Conservation (phyloP, 2,329 filamentous ascomycete species). For the Sporothrix curviconia region DNA sequence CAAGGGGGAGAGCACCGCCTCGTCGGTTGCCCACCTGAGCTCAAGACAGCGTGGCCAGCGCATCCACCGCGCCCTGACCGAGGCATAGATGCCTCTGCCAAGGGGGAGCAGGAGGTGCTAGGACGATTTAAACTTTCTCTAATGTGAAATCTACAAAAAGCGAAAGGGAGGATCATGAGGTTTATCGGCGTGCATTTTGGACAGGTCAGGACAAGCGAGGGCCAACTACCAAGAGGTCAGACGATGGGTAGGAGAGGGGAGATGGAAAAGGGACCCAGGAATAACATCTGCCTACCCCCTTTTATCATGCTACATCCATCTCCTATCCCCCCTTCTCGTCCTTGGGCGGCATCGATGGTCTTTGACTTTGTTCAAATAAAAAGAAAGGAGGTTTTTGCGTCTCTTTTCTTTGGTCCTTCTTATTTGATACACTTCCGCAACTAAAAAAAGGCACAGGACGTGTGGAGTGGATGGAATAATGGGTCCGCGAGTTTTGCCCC, state of each 20-base stretch:
- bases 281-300: no score
- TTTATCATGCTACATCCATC: no score
- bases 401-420: conserved; percentile 7
- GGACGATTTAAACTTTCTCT: neutral
- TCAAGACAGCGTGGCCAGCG: conserved; percentile 84
- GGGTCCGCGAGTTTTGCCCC: conserved; percentile 8
- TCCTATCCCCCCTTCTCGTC: neutral
- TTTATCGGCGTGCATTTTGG: conserved; percentile 12
- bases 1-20: conserved; percentile 69
- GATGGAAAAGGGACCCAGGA: neutral
- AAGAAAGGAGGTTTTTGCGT: neutral
- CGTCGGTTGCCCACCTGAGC: conserved; percentile 66
- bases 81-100: conserved; percentile 42
- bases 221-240: neutral
- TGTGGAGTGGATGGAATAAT: conserved; percentile 8
- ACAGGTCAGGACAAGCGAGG: conserved; percentile 9
- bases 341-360: conserved; percentile 10
- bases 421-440: conserved; percentile 7
- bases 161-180: neutral
- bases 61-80: conserved; percentile 57
- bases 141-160: neutral
- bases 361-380: conserved; percentile 3
- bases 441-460: conserved; percentile 3
- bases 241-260: neutral
- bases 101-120: neutral